A percentile compares a stretch with the other conserved stretches of the same genome.
Evolutionary conservation across 2,329 filamentous ascomycete genomes (phyloP).

Genomic region (Raffaelea ambrosiae): DNA sequence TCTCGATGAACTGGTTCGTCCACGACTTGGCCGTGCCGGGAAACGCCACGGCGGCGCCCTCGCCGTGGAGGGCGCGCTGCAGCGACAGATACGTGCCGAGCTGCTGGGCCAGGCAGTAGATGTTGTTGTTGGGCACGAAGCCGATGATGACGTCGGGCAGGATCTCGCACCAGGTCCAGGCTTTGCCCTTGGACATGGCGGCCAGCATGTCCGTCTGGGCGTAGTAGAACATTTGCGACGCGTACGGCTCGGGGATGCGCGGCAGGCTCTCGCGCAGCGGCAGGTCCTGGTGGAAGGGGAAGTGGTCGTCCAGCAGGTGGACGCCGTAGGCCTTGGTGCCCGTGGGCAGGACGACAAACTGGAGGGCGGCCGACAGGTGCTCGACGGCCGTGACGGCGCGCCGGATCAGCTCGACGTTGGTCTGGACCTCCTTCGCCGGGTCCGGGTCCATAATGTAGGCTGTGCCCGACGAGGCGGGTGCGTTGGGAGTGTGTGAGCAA

Average conservation of each 20-base stretch:
- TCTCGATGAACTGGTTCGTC: conserved; percentile 28
- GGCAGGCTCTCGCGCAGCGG: conserved; percentile 29
- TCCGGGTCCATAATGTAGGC: conserved; percentile 28
- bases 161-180: conserved; percentile 34
- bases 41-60: conserved; percentile 27
- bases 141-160: conserved; percentile 34
- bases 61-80: conserved; percentile 26
- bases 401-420: conserved; percentile 29
- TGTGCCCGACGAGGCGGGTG: no score
- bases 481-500: conserved; percentile 4
- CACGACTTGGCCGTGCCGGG: conserved; percentile 27
- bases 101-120: conserved; percentile 31
- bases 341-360: conserved; percentile 31
- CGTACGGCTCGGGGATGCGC: conserved; percentile 30
- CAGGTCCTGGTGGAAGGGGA: conserved; percentile 21
- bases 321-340: conserved; percentile 31
- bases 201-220: conserved; percentile 31
- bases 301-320: conserved; percentile 18
- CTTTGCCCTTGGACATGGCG: conserved; percentile 24
- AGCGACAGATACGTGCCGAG: conserved; percentile 28
- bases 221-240: conserved; percentile 37
- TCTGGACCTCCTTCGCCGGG: conserved; percentile 19
- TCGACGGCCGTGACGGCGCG: conserved; percentile 29
- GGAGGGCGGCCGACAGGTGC: conserved; percentile 24
- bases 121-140: conserved; percentile 33